Evolutionary conservation across 306 rosid species (phyloP).

Genomic region (Vigna mungo): DNA sequence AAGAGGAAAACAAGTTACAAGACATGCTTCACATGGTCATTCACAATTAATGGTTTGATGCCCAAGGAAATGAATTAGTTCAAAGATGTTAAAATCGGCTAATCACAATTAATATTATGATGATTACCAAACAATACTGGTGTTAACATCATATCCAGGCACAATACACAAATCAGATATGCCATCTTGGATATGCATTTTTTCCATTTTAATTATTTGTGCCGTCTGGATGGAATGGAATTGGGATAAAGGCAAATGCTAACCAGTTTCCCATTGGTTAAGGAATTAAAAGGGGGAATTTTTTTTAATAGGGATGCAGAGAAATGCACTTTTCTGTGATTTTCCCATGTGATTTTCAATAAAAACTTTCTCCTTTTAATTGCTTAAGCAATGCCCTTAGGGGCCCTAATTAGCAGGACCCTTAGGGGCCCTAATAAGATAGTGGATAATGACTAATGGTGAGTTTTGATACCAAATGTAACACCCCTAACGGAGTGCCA

Average conservation of each 20-base stretch:
- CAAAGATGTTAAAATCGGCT: conserved; percentile 31
- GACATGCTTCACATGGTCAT: conserved; percentile 27
- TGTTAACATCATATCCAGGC: conserved; percentile 17
- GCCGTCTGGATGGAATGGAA: conserved; percentile 6
- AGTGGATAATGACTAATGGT: background rate
- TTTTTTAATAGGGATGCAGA: background rate
- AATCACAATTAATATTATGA: conserved; percentile 14
- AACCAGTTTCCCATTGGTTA: background rate
- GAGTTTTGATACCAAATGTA: no score
- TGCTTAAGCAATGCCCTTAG: no score
- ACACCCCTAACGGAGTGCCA: no score
- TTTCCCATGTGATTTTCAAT: no score
- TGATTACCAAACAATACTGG: background rate
- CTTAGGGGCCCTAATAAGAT: background rate
- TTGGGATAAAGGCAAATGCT: background rate
- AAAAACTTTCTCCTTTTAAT: no score
- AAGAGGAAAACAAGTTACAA: conserved; percentile 31
- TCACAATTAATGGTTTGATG: conserved; percentile 14
- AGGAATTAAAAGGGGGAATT: background rate
- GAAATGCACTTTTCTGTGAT: background rate
- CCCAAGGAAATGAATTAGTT: conserved; percentile 32
- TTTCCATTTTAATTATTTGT: background rate
- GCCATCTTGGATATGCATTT: conserved; percentile 4
- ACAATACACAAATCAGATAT: conserved; percentile 3
- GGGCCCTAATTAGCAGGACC: background rate